These are phyloP conservation scores for Xylaria sp. DNA, from an alignment of 2,329 filamentous ascomycete genomes.

Conservation along the genomic window DNA sequence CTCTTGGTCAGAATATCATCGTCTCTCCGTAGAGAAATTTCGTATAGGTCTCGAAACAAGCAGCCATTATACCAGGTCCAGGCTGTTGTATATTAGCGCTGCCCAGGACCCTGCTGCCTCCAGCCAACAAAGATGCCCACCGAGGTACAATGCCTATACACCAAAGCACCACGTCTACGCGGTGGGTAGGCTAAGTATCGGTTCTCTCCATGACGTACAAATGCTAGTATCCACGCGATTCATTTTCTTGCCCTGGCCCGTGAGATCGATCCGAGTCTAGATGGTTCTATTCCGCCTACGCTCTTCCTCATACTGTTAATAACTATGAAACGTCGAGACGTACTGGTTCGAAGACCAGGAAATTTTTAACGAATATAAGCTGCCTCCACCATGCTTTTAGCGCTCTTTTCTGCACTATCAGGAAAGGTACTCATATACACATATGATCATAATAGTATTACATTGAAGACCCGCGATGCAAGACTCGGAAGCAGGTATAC, in stretches of 20 bases:
- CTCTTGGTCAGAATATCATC: not conserved
- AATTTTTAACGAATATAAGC: not conserved
- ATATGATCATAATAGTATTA: not conserved
- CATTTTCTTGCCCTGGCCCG: conserved; percentile 7
- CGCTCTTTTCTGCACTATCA: not conserved
- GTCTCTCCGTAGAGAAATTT: not conserved
- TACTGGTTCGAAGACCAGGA: not conserved
- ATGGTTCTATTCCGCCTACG: conserved; percentile 14
- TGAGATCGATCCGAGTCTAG: conserved; percentile 32
- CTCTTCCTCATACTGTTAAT: conserved; percentile 20
- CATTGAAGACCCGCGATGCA: not conserved
- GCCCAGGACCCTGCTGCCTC: not conserved
- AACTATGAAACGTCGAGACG: conserved; percentile 32
- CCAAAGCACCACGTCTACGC: not conserved
- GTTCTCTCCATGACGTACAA: conserved; percentile 1
- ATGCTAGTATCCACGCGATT: conserved; percentile 7
- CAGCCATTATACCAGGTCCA: not conserved
- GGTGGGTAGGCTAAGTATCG: not conserved
- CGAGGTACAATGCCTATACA: not conserved
- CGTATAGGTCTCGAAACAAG: not conserved
- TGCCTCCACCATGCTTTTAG: conserved; percentile 8
- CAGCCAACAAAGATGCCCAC: not conserved
- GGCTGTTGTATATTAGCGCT: not conserved
- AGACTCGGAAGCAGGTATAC: not conserved
- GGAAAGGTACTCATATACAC: conserved; percentile 10